A percentile compares a stretch with the other conserved stretches of the same genome.
These are phyloP conservation scores for Helichrysum umbraculigerum DNA, from an alignment of 129 eudicot species.

Conservation along the genomic window DNA sequence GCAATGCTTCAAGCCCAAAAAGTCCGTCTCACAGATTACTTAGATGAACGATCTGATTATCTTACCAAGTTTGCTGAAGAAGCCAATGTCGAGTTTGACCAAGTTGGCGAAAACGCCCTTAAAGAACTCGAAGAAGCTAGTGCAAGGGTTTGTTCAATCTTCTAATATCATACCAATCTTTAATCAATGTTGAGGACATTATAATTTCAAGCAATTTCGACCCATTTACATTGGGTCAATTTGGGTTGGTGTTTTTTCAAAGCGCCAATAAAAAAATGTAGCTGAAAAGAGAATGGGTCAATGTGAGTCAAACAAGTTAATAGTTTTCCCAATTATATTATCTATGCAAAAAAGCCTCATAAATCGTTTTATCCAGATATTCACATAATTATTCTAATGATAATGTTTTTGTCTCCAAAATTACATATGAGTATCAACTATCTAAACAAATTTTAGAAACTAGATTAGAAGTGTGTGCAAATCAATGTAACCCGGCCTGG, in stretches of 20 bases:
- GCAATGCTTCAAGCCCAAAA: constrained; percentile 92
- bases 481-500: neutral
- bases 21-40: constrained; percentile 73
- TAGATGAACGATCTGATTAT: constrained; percentile 78
- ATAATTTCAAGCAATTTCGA: neutral
- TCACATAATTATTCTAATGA: neutral
- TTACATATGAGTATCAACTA: neutral
- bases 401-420: neutral
- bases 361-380: neutral
- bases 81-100: constrained; percentile 76
- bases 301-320: neutral
- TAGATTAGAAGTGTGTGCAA: neutral
- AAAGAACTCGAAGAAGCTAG: constrained; percentile 84
- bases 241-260: neutral
- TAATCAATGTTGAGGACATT: neutral
- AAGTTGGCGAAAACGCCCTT: constrained; percentile 78
- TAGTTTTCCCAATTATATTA: neutral
- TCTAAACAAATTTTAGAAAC: neutral
- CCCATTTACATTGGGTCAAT: neutral
- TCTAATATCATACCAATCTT: neutral
- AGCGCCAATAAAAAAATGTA: neutral
- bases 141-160: constrained; percentile 56
- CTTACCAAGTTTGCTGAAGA: constrained; percentile 85
- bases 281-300: neutral
- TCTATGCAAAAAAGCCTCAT: neutral